Conservation (phyloP, 2,329 filamentous ascomycete genomes). For the Paraphoma sp. region DNA sequence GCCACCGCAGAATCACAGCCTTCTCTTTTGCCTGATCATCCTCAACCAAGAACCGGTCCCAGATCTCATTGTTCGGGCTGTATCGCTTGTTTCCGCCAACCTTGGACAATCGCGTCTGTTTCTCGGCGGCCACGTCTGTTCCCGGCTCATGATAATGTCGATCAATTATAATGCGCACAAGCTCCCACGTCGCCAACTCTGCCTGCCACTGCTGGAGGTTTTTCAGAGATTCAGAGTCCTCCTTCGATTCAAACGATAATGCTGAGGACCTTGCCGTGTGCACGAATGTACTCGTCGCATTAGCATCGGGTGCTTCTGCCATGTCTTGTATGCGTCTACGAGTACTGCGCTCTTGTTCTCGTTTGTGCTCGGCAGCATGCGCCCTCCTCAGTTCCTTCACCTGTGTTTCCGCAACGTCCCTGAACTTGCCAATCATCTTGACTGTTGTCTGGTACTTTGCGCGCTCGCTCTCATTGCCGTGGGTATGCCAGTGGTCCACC, state of each 20-base stretch:
- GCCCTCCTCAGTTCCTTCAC: conserved; percentile 54
- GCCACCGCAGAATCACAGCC: conserved; percentile 81
- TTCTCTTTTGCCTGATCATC: conserved; percentile 80
- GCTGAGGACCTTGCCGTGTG: conserved; percentile 24
- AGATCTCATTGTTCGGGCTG: conserved; percentile 67
- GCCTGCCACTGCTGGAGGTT: conserved; percentile 73
- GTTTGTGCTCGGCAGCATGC: conserved; percentile 48
- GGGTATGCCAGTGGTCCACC: conserved; percentile 72
- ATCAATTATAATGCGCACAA: conserved; percentile 77
- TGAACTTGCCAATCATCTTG: conserved; percentile 50
- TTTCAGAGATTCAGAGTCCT: conserved; percentile 48
- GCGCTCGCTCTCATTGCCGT: conserved; percentile 31
- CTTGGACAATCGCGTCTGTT: conserved; percentile 38
- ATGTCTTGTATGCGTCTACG: conserved; percentile 42
- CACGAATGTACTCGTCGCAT: conserved; percentile 18
- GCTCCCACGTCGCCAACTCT: conserved; percentile 90
- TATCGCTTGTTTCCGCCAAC: conserved; percentile 54
- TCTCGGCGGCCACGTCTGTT: conserved; percentile 39
- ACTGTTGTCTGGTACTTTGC: conserved; percentile 62
- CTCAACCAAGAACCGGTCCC: conserved; percentile 75
- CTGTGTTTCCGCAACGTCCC: conserved; percentile 59
- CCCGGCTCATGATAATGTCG: conserved; percentile 62
- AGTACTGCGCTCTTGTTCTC: conserved; percentile 37
- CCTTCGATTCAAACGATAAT: conserved; percentile 20
- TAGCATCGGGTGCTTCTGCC: conserved; percentile 23